Evolutionary conservation across 768 basidiomycete genomes (phyloP), one percentile per base, ranked within the genome.

Genomic region (Paxillus rubicundulus): DNA sequence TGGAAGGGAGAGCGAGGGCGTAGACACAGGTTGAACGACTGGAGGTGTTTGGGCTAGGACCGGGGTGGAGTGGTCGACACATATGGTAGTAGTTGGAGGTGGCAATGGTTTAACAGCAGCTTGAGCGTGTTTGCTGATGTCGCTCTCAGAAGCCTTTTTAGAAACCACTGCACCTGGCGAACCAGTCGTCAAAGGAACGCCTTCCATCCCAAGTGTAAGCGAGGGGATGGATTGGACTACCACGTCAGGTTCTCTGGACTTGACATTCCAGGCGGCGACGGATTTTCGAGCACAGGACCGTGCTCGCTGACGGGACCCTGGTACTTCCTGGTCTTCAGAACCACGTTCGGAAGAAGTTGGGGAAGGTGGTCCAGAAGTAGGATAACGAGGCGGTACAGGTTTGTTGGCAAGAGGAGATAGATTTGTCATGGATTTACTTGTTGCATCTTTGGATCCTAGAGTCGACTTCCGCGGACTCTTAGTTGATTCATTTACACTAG

Each of bases 361-460:
- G 8, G 79, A 79, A 5, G 77, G 69, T n/a, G 78, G 76, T 9
- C 77, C 77, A 36, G 62, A 57, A 14, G 61, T 53, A 21, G 74
- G 78, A 56, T 77, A 80, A 38, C 82, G 81, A 47, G 84, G 84
- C n/a, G 82, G 82, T 45, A 84, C 70, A 18, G 83, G 83, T 38
- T 74, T 70, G 62, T 84, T 84, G 3, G 81, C 81, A 51, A 85
- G 71, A 36, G 78, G 73, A 7, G 78, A 73, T 37, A 80, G 53
- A 49, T 74, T 77, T 14, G 68, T 72, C 52, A 66, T 66, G 5
- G 77, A 74, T 38, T 66, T 57, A 62, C 64, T 66, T 28, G 63
- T 45, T 49, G 49, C 20, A 49, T 66, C 62, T 38, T 54, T 47
- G 44, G 61, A 53, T 18, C 56, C 58, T 40, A 61, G 42, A 20